Evolutionary conservation across 208 protist genomes (phyloP), one percentile per base, ranked within the genome.

Genomic region (Leishmania guyanensis): DNA sequence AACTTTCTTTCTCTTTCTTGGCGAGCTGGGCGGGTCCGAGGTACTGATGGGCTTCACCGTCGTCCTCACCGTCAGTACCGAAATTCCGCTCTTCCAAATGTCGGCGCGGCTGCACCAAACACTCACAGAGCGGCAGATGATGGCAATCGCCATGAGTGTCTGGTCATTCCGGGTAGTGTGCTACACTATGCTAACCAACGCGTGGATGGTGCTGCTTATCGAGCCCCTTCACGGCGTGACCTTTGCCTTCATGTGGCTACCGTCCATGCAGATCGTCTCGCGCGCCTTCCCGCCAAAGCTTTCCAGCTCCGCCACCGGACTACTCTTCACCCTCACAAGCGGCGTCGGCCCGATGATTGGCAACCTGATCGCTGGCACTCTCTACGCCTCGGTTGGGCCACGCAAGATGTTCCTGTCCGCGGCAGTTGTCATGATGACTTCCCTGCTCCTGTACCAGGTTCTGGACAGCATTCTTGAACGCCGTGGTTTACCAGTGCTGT

Each of bases 151-250:
- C 5, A 88, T 93, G 88, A 46, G 84, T 36, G 73, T 84, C 3
- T 94, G 89, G 89, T 48, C 84, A 1, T 51, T 94, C 62, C 87
- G 93, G 22, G 90, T 92, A 9, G 64, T 88, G 36, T 85, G 86
- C 66, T 97, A 95, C 82, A 81, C 91, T 3, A 65, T 94, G 20
- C 80, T 95, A 17, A n/a, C 53, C 3, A 90, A 87, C 26, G 90
- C 93, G 60, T 95, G 91, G 89, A 58, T 84, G 60, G 90, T 93
- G 29, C 79, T 96, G 54, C 80, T 93, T 10, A 81, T 95, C 33
- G 91, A 95, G 69, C 91, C 92, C 20, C 81, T 95, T 58, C 93
- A 95, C 78, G 93, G 92, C 72, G 62, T 95, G 66, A 90, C 91
- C 48, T 97, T 94, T 79, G 89, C 77, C 77, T 77, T 92, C 56